Evolutionary conservation across 352 stramenopile species (phyloP), one percentile per base, ranked within the genome.

Genomic region (Globisporangium cylindrosporum): DNA sequence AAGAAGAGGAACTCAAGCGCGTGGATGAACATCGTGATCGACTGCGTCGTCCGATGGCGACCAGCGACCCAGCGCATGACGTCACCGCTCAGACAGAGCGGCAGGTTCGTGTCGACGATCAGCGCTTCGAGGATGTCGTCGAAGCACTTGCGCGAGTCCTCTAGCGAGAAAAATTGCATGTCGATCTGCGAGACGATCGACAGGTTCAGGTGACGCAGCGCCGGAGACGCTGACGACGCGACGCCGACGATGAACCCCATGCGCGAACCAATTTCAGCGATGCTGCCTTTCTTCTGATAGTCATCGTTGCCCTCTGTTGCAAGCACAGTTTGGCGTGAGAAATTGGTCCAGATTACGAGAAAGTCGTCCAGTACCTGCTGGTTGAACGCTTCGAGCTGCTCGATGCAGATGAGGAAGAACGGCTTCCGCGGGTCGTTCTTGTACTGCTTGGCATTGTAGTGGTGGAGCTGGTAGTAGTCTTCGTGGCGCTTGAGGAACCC

Each of bases 71-170:
- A 72, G 41, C 66, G 77, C 20, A 94, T 62, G 1, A 89, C 74
- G 29, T 80, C 46, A 10, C 86, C 83, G 2, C 69, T 77, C 2
- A 93, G 64, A 27, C 66, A 70, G 29, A 96, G 61, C 1, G 88
- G 86, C 8, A 92, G 73, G 34, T 86, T 79, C 20, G 77, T 74
- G 18, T 90, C 73, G 7, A 94, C 84, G 3, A 94, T 74, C 12
- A 96, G 75, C 5, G 76, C 67, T 51, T 96, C 85, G 14, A 93
- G 27, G 36, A 96, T 84, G 66, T 92, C 78, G 27, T 91, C 73
- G 54, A 92, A 91, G 59, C 83, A 87, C 54, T 90, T 91, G 46
- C 77, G 81, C 2, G 87, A 93, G 65, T 96, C 86, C 41, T 92
- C 74, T 5, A 94, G 73, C 18, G 78, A 77, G 64, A 93, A 94